These are phyloP conservation scores for Hapsidospora chrysogenum DNA, from an alignment of 495 filamentous ascomycete species.

Conservation along the genomic window DNA sequence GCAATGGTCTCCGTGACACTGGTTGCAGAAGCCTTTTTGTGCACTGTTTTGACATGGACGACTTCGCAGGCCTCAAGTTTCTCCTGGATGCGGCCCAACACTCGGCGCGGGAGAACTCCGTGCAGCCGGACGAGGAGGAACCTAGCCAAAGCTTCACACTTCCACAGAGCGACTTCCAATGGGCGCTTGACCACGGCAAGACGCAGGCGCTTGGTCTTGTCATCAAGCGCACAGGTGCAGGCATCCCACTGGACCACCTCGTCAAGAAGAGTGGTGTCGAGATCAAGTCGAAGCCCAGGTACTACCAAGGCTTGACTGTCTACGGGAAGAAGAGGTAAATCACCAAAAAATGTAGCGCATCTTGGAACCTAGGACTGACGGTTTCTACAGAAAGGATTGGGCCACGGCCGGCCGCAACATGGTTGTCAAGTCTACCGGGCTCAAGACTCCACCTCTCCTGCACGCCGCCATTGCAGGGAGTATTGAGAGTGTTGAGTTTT, in stretches of 20 bases:
- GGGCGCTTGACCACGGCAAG: slow-evolving; percentile 14
- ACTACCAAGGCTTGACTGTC: slow-evolving; percentile 56
- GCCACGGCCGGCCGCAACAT: slow-evolving; percentile 34
- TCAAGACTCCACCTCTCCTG: slow-evolving; percentile 36
- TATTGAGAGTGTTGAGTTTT: slow-evolving; percentile 50
- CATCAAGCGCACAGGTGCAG: slow-evolving; percentile 36
- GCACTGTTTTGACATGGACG: slow-evolving; percentile 18
- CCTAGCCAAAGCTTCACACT: neutral
- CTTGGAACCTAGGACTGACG: neutral
- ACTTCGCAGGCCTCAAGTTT: slow-evolving; percentile 15
- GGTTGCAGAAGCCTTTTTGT: slow-evolving; percentile 4
- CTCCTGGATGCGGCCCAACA: slow-evolving; percentile 17
- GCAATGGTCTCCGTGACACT: neutral
- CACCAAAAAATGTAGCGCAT: neutral
- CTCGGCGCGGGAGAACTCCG: slow-evolving; percentile 7
- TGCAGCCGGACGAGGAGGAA: slow-evolving; percentile 8
- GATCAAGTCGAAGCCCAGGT: slow-evolving; percentile 40
- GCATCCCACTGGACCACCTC: slow-evolving; percentile 46
- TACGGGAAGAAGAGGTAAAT: slow-evolving; percentile 52
- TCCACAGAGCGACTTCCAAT: slow-evolving; percentile 9
- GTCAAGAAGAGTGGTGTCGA: slow-evolving; percentile 40
- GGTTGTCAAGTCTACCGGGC: slow-evolving; percentile 7
- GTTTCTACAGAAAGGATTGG: slow-evolving; percentile 25
- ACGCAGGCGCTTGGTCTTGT: slow-evolving; percentile 21
- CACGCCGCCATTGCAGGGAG: slow-evolving; percentile 36